phyloP scores from a whole-genome alignment of 2,329 filamentous ascomycete genomes.

The Podosphaera xanthii region DNA sequence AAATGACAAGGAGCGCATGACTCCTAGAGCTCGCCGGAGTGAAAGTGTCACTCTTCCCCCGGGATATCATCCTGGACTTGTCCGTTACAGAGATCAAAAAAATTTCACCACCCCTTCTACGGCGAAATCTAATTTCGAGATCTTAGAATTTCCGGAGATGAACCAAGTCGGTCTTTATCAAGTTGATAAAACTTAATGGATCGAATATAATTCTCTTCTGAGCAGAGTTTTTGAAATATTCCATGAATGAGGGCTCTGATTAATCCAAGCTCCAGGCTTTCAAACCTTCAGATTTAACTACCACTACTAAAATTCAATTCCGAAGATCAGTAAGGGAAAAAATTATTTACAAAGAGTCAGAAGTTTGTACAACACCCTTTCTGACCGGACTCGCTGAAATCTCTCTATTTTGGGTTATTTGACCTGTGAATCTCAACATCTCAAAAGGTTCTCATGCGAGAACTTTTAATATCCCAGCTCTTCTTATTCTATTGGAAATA shows the following conservation, averaged over 20 bases:
- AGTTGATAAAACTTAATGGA: not conserved
- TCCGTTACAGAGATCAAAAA: slow-evolving; percentile 23
- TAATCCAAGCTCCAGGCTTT: no score
- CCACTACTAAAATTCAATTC: no score
- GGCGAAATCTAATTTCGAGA: slow-evolving; percentile 1
- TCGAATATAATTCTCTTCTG: not conserved
- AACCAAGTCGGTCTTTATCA: not conserved
- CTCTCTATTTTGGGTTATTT: no score
- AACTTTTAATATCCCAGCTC: no score
- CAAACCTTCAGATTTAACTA: not conserved
- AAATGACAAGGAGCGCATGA: slow-evolving; percentile 44
- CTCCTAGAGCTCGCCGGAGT: slow-evolving; percentile 13
- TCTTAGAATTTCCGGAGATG: not conserved
- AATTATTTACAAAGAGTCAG: no score
- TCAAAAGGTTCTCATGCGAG: no score
- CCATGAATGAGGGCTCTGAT: not conserved
- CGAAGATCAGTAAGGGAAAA: no score
- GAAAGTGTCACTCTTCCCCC: slow-evolving; percentile 22
- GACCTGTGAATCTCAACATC: no score
- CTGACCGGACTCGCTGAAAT: no score
- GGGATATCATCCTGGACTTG: slow-evolving; percentile 20
- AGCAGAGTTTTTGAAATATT: not conserved
- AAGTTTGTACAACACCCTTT: no score
- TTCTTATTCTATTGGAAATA: no score
- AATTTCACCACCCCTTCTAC: slow-evolving; percentile 1